phyloP scores from a whole-genome alignment of 345 rosid species.

The Crucihimalaya himalaica region DNA sequence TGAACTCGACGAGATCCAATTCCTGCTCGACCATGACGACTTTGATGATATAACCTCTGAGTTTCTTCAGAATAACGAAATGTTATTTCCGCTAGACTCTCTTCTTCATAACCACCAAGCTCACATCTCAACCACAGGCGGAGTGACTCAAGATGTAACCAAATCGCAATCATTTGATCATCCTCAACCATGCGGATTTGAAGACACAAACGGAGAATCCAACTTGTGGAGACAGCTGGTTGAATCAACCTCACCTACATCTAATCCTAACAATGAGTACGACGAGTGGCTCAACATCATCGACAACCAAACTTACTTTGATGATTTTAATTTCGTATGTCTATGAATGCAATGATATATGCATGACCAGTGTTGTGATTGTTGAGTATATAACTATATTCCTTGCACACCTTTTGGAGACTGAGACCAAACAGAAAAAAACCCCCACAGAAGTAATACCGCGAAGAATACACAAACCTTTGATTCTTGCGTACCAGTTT shows the following conservation, averaged over 20 bases:
- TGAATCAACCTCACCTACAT: constrained; percentile 9
- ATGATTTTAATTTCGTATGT: constrained; percentile 19
- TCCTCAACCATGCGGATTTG: constrained; percentile 14
- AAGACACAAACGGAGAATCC: constrained; percentile 15
- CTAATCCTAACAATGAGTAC: background rate
- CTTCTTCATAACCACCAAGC: background rate
- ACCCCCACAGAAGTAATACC: too few relatives aligned
- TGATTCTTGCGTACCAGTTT: too few relatives aligned
- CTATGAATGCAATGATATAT: too few relatives aligned
- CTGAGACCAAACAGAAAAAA: too few relatives aligned
- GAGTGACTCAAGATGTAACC: constrained; percentile 10
- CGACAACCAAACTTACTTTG: constrained; percentile 27
- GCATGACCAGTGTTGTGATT: background rate
- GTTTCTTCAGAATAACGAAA: constrained; percentile 1
- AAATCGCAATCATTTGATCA: constrained; percentile 22
- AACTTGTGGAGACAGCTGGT: constrained; percentile 25
- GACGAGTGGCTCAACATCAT: constrained; percentile 33
- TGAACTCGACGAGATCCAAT: constrained; percentile 24
- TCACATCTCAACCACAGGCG: constrained; percentile 7
- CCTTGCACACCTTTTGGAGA: too few relatives aligned
- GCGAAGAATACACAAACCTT: too few relatives aligned
- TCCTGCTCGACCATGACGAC: constrained; percentile 31
- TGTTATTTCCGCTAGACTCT: constrained; percentile 15
- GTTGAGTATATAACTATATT: background rate
- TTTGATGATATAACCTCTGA: constrained; percentile 21